phyloP scores from a whole-genome alignment of 1,284 basidiomycete species.

The Somion occarium region DNA sequence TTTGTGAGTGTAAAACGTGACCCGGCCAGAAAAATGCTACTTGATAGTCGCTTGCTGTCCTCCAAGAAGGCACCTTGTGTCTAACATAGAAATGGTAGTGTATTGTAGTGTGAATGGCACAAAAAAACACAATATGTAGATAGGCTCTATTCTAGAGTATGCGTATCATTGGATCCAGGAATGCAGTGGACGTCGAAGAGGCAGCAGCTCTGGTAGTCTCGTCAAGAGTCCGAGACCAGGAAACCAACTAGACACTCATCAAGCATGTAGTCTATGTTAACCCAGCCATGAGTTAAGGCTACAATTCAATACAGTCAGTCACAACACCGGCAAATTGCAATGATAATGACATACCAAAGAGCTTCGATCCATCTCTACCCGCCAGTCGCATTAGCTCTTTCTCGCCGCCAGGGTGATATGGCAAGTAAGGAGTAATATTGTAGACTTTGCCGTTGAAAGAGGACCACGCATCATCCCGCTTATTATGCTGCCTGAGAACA shows the following conservation, averaged over 20 bases:
- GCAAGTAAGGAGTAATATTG: slow-evolving; percentile 91
- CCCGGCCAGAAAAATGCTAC: no score
- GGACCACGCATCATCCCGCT: slow-evolving; percentile 89
- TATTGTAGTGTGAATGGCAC: no score
- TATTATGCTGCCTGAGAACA: slow-evolving; percentile 81
- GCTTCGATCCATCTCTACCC: slow-evolving; percentile 88
- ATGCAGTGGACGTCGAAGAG: no score
- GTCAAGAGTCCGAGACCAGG: slow-evolving; percentile 61
- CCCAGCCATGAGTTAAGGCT: slow-evolving; percentile 72
- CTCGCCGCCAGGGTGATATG: slow-evolving; percentile 93
- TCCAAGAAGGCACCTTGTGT: no score
- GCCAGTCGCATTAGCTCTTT: slow-evolving; percentile 95
- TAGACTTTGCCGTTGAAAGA: slow-evolving; percentile 93
- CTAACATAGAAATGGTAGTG: no score
- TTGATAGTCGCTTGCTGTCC: no score
- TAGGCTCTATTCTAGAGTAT: no score
- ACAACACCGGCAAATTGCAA: slow-evolving; percentile 32
- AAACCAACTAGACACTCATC: slow-evolving; percentile 91
- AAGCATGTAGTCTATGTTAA: slow-evolving; percentile 91
- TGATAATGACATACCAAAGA: slow-evolving; percentile 71
- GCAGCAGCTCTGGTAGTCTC: no score
- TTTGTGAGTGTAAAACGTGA: no score
- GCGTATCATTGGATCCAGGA: no score
- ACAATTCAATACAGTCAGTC: slow-evolving; percentile 1
- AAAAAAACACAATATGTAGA: no score